Conservation (phyloP, 2,329 filamentous ascomycete species). For the Juglanconis oblonga region DNA sequence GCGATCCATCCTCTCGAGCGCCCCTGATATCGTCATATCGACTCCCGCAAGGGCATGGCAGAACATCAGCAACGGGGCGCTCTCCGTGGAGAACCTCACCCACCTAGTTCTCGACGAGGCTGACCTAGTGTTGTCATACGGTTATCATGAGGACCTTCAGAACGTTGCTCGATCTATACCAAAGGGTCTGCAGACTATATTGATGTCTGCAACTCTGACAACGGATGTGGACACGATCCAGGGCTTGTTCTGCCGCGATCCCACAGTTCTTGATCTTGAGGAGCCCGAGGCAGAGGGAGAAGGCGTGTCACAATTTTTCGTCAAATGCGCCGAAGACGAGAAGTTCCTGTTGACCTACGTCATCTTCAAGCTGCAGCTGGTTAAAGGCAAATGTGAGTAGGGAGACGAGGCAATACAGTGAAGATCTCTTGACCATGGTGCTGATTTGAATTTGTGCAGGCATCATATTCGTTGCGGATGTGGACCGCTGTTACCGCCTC, state of each 20-base stretch:
- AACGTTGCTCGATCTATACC: constrained; percentile 75
- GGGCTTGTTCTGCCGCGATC: constrained; percentile 78
- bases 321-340: constrained; percentile 92
- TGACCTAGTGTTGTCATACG: constrained; percentile 89
- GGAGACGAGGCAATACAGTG: constrained; percentile 65
- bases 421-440: constrained; percentile 20
- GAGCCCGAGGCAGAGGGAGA: constrained; percentile 75
- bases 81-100: constrained; percentile 68
- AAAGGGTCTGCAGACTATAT: constrained; percentile 80
- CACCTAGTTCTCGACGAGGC: constrained; percentile 91
- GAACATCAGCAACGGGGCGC: constrained; percentile 69
- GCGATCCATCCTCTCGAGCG: constrained; percentile 78
- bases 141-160: constrained; percentile 86
- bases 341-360: constrained; percentile 93
- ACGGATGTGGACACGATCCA: constrained; percentile 84
- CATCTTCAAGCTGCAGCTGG: constrained; percentile 89
- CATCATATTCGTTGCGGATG: constrained; percentile 69
- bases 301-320: constrained; percentile 80
- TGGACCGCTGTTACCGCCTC: constrained; percentile 83
- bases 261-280: constrained; percentile 76
- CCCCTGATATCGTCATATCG: constrained; percentile 84
- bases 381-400: constrained; percentile 76
- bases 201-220: constrained; percentile 92
- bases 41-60: constrained; percentile 82
- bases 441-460: constrained; percentile 4